Percentiles rank a stretch among this genome's conserved stretches.
phyloP scores from a whole-genome alignment of 75 land plant genomes.

The Pinus tabuliformis region DNA sequence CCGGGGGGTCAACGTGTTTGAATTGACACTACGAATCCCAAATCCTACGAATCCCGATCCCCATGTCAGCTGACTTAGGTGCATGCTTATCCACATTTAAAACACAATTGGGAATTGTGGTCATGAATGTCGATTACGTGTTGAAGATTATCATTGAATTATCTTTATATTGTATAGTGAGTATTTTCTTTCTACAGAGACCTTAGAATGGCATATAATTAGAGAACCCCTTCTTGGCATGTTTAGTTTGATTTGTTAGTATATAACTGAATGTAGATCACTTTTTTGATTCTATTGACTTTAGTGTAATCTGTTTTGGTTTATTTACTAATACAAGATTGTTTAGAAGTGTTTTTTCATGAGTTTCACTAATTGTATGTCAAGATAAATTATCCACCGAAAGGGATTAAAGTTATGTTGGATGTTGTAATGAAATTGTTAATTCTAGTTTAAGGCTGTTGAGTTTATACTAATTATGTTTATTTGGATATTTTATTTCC shows the following conservation, averaged over 20 bases:
- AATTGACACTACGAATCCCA: too few species aligned
- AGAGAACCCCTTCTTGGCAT: background rate
- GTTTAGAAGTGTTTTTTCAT: background rate
- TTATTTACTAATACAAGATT: background rate
- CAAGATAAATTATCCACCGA: background rate
- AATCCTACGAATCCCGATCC: too few species aligned
- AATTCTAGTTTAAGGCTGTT: background rate
- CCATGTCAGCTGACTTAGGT: too few species aligned
- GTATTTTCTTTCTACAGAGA: background rate
- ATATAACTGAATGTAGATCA: background rate
- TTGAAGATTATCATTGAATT: too few species aligned
- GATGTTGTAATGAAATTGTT: background rate
- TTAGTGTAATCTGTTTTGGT: background rate
- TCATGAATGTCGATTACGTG: too few species aligned
- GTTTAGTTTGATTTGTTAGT: background rate
- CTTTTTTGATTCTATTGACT: background rate
- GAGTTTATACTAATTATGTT: background rate
- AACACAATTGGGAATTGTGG: too few species aligned
- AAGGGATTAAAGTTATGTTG: background rate
- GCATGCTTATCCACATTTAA: too few species aligned
- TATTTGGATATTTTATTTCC: constrained; percentile 13
- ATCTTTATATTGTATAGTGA: background rate
- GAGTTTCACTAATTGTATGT: background rate
- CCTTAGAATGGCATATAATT: background rate
- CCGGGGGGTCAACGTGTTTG: too few species aligned